A percentile compares a stretch with the other conserved stretches of the same genome.
Evolutionary conservation across 257 asterid genomes (phyloP).

Genomic region (Nemophila menziesii): DNA sequence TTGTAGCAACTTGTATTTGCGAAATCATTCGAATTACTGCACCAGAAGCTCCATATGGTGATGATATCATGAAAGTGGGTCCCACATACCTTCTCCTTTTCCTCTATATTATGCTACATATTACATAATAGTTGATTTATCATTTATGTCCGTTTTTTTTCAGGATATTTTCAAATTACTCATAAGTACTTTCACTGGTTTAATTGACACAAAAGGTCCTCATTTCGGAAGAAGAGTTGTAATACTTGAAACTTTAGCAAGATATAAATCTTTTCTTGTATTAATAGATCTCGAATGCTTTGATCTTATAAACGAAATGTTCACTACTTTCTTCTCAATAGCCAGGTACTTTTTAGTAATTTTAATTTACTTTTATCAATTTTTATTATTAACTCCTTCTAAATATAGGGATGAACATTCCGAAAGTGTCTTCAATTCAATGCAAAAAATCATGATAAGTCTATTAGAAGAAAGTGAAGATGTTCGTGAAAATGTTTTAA

Average conservation of each 20-base stretch:
- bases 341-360: slow-evolving; percentile 47
- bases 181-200: slow-evolving; percentile 82
- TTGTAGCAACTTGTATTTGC: slow-evolving; percentile 88
- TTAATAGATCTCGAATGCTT: slow-evolving; percentile 99
- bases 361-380: background rate
- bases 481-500: slow-evolving; percentile 62
- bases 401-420: slow-evolving; percentile 63
- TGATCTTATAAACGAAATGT: slow-evolving; percentile 83
- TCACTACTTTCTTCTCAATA: slow-evolving; percentile 58
- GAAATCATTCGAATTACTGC: slow-evolving; percentile 97
- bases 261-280: slow-evolving; percentile 89
- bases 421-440: slow-evolving; percentile 71
- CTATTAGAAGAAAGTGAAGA: slow-evolving; percentile 93
- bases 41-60: slow-evolving; percentile 89
- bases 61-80: slow-evolving; percentile 67
- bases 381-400: slow-evolving; percentile 4
- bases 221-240: slow-evolving; percentile 85
- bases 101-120: background rate
- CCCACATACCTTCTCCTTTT: background rate
- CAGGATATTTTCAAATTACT: slow-evolving; percentile 90
- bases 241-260: slow-evolving; percentile 87
- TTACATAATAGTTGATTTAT: slow-evolving; percentile 1
- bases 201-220: slow-evolving; percentile 62
- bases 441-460: slow-evolving; percentile 88
- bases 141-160: slow-evolving; percentile 17